Conservation (phyloP, 2,329 filamentous ascomycete species). For the Xylariaceae sp. region DNA sequence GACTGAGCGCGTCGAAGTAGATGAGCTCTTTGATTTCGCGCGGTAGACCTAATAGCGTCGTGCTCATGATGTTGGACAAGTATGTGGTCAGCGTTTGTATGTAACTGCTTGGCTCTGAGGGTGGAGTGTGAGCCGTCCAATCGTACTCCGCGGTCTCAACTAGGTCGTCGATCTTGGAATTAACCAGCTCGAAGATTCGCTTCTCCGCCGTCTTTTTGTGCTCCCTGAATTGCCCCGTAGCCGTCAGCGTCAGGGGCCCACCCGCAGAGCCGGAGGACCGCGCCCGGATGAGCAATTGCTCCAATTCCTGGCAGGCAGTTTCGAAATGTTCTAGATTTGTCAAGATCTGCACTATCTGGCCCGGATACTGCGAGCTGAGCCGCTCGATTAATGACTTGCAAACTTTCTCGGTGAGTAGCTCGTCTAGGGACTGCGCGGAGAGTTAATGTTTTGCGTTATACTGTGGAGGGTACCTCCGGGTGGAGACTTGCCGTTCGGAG, state of each 20-base stretch:
- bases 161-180: slow-evolving; percentile 96
- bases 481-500: slow-evolving; percentile 60
- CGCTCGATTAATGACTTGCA: slow-evolving; percentile 86
- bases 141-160: slow-evolving; percentile 97
- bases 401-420: slow-evolving; percentile 88
- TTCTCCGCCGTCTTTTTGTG: slow-evolving; percentile 97
- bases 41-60: slow-evolving; percentile 86
- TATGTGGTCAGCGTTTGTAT: slow-evolving; percentile 94
- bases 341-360: slow-evolving; percentile 96
- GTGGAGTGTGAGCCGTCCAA: slow-evolving; percentile 60
- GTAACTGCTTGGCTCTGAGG: slow-evolving; percentile 79
- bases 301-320: slow-evolving; percentile 82
- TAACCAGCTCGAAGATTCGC: slow-evolving; percentile 96
- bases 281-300: slow-evolving; percentile 78
- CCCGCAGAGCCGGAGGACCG: slow-evolving; percentile 77
- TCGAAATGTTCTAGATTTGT: slow-evolving; percentile 98
- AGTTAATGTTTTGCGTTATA: slow-evolving; percentile 12
- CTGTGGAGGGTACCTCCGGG: too few species aligned
- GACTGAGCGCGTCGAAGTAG: slow-evolving; percentile 92
- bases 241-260: slow-evolving; percentile 72
- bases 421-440: slow-evolving; percentile 69
- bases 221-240: slow-evolving; percentile 79
- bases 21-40: slow-evolving; percentile 96
- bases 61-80: slow-evolving; percentile 93
- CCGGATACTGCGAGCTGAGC: slow-evolving; percentile 86